phyloP scores from a whole-genome alignment of 805 yeast species.

The Kodamaea sagamina region DNA sequence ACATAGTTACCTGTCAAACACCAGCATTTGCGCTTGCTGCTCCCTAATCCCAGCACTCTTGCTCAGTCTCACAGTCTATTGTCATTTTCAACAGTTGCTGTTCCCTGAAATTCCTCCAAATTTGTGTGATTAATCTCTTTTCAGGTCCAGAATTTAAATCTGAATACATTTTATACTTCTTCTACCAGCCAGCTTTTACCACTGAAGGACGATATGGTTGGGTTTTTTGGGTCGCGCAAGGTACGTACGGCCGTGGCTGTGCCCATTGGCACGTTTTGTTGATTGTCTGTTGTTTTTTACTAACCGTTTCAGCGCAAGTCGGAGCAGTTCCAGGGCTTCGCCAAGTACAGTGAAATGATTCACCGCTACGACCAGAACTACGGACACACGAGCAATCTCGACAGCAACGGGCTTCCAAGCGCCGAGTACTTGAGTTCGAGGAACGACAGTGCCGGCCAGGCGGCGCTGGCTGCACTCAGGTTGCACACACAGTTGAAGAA shows the following conservation, averaged over 20 bases:
- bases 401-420: slow-evolving; percentile 21
- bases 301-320: slow-evolving; percentile 17
- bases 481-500: slow-evolving; percentile 27
- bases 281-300: not conserved
- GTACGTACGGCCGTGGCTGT: slow-evolving; percentile 3
- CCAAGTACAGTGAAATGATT: slow-evolving; percentile 32
- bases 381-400: slow-evolving; percentile 8
- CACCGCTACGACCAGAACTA: slow-evolving; percentile 19
- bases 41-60: not conserved
- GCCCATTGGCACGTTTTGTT: too few species aligned
- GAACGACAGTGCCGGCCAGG: slow-evolving; percentile 39
- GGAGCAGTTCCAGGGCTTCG: slow-evolving; percentile 36
- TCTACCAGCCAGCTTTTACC: not conserved
- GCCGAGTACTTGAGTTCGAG: slow-evolving; percentile 1
- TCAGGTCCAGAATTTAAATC: not conserved
- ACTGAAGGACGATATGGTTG: slow-evolving; percentile 5
- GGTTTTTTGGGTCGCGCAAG: slow-evolving; percentile 9
- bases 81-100: slow-evolving; percentile 5
- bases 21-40: not conserved
- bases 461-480: slow-evolving; percentile 43
- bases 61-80: not conserved
- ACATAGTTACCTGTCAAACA: too few species aligned
- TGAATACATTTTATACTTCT: not conserved
- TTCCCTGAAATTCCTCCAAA: slow-evolving; percentile 2
- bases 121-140: slow-evolving; percentile 4